Conservation (phyloP, 768 basidiomycete genomes). For the Lyophyllum atratum region DNA sequence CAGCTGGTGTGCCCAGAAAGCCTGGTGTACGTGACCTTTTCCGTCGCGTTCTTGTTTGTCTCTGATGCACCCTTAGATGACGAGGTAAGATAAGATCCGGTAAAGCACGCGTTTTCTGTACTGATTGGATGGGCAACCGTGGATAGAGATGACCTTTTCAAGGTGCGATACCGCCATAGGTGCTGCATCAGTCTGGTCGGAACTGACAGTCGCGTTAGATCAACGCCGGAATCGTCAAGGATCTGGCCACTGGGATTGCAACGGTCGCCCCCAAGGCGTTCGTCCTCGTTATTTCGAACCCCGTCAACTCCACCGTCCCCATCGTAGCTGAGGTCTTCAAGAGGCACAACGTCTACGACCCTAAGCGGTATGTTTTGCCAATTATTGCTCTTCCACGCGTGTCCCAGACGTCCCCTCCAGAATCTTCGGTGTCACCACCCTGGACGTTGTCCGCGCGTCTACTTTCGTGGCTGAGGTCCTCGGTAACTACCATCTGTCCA, state of each 20-base stretch:
- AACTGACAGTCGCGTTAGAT: slow-evolving; percentile 51
- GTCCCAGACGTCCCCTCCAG: slow-evolving; percentile 38
- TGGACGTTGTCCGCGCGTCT: slow-evolving; percentile 97
- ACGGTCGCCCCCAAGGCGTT: slow-evolving; percentile 84
- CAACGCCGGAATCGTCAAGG: slow-evolving; percentile 96
- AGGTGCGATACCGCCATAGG: slow-evolving; percentile 48
- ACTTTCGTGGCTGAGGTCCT: slow-evolving; percentile 88
- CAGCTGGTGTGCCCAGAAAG: slow-evolving; percentile 96
- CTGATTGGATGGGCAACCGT: slow-evolving; percentile 12
- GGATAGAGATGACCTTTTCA: slow-evolving; percentile 92
- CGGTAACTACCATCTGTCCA: slow-evolving; percentile 60
- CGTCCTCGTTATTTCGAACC: slow-evolving; percentile 97
- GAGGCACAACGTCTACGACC: slow-evolving; percentile 87
- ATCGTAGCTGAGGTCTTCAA: slow-evolving; percentile 96
- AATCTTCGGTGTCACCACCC: slow-evolving; percentile 95
- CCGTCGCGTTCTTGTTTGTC: slow-evolving; percentile 6
- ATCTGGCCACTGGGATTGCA: slow-evolving; percentile 90
- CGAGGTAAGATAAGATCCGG: slow-evolving; percentile 38
- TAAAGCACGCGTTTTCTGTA: slow-evolving; percentile 1
- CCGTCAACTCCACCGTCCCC: slow-evolving; percentile 98
- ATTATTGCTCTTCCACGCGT: neutral
- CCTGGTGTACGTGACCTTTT: slow-evolving; percentile 66
- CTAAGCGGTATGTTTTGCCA: slow-evolving; percentile 66
- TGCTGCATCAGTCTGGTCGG: neutral
- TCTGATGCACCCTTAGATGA: slow-evolving; percentile 43